phyloP scores from a whole-genome alignment of 768 basidiomycete species.

The Serpula lacrymans region DNA sequence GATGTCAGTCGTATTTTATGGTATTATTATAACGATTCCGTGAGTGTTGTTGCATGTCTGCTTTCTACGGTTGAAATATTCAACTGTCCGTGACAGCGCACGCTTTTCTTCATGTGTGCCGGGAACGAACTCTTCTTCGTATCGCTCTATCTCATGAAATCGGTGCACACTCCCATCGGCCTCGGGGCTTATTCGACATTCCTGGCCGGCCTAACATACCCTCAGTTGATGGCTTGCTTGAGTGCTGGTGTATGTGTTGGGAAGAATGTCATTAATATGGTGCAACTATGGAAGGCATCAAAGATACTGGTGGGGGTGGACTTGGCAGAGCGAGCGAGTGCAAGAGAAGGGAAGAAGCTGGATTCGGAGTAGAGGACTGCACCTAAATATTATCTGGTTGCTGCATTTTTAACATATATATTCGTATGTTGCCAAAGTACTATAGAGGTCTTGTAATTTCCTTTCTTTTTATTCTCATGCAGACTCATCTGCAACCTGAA shows the following conservation, averaged over 20 bases:
- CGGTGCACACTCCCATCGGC: constrained; percentile 69
- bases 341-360: constrained; percentile 39
- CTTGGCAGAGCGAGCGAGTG: constrained; percentile 76
- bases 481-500: neutral
- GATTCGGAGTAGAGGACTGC: constrained; percentile 8
- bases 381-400: constrained; percentile 3
- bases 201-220: constrained; percentile 59
- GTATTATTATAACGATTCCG: constrained; percentile 92
- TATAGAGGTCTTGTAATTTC: constrained; percentile 9
- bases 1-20: constrained; percentile 91
- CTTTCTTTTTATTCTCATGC: constrained; percentile 5
- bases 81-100: constrained; percentile 46
- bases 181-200: constrained; percentile 25
- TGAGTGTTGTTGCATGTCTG: constrained; percentile 36
- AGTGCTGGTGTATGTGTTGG: constrained; percentile 65
- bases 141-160: constrained; percentile 89
- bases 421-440: constrained; percentile 7
- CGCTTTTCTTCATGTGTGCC: constrained; percentile 89
- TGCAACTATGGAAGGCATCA: constrained; percentile 98
- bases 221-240: constrained; percentile 62
- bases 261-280: constrained; percentile 93
- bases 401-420: constrained; percentile 5
- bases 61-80: constrained; percentile 1
- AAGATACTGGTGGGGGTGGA: constrained; percentile 94
- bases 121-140: constrained; percentile 97